These are phyloP conservation scores for Aureobasidium leucospermi DNA, from an alignment of 2,329 filamentous ascomycete species.

Conservation along the genomic window DNA sequence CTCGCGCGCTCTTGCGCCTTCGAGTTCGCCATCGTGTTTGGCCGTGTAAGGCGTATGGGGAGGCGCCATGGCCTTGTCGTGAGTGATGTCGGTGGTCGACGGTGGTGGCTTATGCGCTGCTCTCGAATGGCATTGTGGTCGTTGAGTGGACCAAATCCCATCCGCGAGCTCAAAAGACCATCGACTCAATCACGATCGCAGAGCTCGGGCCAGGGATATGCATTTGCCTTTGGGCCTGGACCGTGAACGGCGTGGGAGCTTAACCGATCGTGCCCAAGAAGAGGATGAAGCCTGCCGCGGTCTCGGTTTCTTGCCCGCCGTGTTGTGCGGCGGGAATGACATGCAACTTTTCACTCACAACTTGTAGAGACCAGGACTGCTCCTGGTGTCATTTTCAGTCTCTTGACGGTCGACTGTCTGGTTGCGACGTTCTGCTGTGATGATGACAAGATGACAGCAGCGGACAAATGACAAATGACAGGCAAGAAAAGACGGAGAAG, in stretches of 20 bases:
- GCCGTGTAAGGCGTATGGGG: not conserved
- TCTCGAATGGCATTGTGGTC: too few relatives aligned
- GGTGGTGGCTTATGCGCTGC: not conserved
- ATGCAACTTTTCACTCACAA: too few relatives aligned
- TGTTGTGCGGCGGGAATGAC: not conserved
- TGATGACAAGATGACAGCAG: too few relatives aligned
- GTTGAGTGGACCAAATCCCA: not conserved
- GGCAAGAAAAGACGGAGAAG: too few relatives aligned
- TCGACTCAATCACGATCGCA: not conserved
- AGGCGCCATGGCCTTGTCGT: not conserved
- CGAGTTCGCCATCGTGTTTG: not conserved
- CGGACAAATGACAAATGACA: too few relatives aligned
- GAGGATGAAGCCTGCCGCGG: not conserved
- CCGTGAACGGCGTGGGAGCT: not conserved
- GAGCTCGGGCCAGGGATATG: not conserved
- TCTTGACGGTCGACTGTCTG: too few relatives aligned
- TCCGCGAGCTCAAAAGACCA: not conserved
- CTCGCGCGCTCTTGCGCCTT: constrained; percentile 10
- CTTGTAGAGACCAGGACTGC: not conserved
- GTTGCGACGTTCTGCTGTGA: too few relatives aligned
- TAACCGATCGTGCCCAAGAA: too few relatives aligned
- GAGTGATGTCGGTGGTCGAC: not conserved
- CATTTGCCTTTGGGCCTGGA: not conserved
- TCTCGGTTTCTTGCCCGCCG: not conserved
- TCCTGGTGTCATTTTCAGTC: too few relatives aligned